Conservation (phyloP, 2,329 filamentous ascomycete species). For the Monascus ruber region DNA sequence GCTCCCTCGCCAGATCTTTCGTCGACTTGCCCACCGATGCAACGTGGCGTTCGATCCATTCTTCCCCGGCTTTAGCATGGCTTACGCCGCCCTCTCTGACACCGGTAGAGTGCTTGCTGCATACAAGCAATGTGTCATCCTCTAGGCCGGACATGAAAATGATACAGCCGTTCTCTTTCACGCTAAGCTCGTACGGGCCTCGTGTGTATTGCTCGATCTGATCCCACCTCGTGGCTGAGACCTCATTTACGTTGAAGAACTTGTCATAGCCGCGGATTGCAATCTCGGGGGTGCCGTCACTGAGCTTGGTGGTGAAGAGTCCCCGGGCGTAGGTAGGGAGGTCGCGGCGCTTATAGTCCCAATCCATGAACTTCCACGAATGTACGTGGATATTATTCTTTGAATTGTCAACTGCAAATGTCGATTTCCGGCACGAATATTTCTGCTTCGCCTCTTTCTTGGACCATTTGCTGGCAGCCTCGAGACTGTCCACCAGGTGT, state of each 20-base stretch:
- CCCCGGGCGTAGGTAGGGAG: constrained; percentile 89
- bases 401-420: constrained; percentile 56
- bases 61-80: constrained; percentile 75
- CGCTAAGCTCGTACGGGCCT: constrained; percentile 86
- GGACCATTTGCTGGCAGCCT: constrained; percentile 38
- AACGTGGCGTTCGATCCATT: constrained; percentile 71
- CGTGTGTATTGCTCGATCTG: constrained; percentile 64
- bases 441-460: constrained; percentile 41
- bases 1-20: constrained; percentile 61
- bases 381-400: constrained; percentile 56
- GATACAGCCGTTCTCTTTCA: constrained; percentile 99
- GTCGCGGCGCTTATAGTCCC: constrained; percentile 82
- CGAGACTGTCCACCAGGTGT: constrained; percentile 53
- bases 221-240: constrained; percentile 68
- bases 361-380: constrained; percentile 89
- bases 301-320: constrained; percentile 71
- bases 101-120: constrained; percentile 96
- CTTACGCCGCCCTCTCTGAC: constrained; percentile 62
- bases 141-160: constrained; percentile 91
- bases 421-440: constrained; percentile 70
- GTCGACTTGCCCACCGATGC: constrained; percentile 64
- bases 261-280: constrained; percentile 90
- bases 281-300: constrained; percentile 60
- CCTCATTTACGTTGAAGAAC: constrained; percentile 91
- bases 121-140: constrained; percentile 83